A percentile compares a stretch with the other conserved stretches of the same genome.
Evolutionary conservation across 257 asterid genomes (phyloP).

Genomic region (Nemophila menziesii): DNA sequence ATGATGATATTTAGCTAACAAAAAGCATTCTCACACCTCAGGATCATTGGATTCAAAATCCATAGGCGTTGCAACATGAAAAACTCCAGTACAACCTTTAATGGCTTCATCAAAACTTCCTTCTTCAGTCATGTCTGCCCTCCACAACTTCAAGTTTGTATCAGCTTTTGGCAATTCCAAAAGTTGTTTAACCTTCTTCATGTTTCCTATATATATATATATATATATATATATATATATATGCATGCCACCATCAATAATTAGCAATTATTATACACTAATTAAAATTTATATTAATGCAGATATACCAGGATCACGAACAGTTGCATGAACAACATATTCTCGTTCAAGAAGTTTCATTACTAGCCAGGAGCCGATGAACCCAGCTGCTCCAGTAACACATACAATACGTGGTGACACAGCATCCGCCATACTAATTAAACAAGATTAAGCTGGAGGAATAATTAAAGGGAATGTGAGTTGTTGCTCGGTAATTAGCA

Average conservation of each 20-base stretch:
- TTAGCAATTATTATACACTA: background rate
- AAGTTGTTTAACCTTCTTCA: constrained; percentile 53
- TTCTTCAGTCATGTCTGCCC: constrained; percentile 54
- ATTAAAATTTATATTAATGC: no score
- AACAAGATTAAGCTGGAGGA: no score
- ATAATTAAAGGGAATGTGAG: no score
- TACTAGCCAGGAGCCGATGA: constrained; percentile 88
- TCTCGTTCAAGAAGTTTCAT: constrained; percentile 64
- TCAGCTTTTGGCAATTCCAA: constrained; percentile 51
- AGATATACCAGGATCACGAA: constrained; percentile 58
- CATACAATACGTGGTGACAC: constrained; percentile 42
- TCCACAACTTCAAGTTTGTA: constrained; percentile 53
- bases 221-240: constrained; percentile 15
- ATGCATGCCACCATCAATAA: background rate
- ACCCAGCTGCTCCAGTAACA: constrained; percentile 88
- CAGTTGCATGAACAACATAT: constrained; percentile 68
- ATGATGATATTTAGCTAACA: background rate
- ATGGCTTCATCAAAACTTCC: constrained; percentile 86
- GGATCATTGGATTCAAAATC: constrained; percentile 77
- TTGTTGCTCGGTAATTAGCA: no score
- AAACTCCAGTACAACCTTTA: constrained; percentile 71
- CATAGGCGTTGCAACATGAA: constrained; percentile 94
- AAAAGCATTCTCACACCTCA: constrained; percentile 33
- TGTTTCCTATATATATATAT: constrained; percentile 27
- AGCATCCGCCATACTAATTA: constrained; percentile 12